Evolutionary conservation across 495 filamentous ascomycete genomes (phyloP), one percentile per base, ranked within the genome.

Genomic region (Penicillium steckii): DNA sequence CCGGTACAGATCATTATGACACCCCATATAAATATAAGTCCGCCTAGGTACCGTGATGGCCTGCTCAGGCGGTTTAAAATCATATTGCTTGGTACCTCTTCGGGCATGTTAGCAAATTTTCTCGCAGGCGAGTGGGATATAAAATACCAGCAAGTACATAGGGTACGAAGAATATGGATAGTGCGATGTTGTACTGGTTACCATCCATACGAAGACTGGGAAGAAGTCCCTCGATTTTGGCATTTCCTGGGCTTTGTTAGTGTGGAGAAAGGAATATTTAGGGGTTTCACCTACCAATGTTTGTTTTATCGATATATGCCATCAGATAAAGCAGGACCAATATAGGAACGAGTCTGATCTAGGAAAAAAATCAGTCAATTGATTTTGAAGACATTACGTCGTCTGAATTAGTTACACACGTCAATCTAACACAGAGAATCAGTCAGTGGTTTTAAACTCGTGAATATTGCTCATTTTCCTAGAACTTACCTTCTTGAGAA

Each of bases 1-100:
- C 72, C 75, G 4, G 74, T 70, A n/a, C 64, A 71, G 27, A 71
- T 69, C 22, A 77, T 77, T 25, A 77, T 56, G 8, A 75, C 50
- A 12, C 70, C 71, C 75, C 75, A 80, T 0, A 60, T 53, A 40
- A 72, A 15, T 12, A 67, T 55, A 8, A 66, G 50, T 8, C 44
- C 26, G 0, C 54, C 53, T 1, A 66, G 37, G 18, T 62, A 66
- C 1, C 50, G 24, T 1, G 60, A 63, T 13, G 57, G 57, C 13
- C 40, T 44, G 19, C 55, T 53, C 25, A 63, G 46, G 10, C 24
- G 44, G 5, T 59, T 61, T 1, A 66, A 42, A 1, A 67, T 19
- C 0, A 61, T 64, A 24, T 67, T 67, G 44, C 57, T 61, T 5
- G 64, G 60, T 8, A 67, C 53, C 46, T 67, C 64, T 64, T 24